phyloP scores from a whole-genome alignment of 2,329 filamentous ascomycete genomes.

The Aspergillus costaricaensis region DNA sequence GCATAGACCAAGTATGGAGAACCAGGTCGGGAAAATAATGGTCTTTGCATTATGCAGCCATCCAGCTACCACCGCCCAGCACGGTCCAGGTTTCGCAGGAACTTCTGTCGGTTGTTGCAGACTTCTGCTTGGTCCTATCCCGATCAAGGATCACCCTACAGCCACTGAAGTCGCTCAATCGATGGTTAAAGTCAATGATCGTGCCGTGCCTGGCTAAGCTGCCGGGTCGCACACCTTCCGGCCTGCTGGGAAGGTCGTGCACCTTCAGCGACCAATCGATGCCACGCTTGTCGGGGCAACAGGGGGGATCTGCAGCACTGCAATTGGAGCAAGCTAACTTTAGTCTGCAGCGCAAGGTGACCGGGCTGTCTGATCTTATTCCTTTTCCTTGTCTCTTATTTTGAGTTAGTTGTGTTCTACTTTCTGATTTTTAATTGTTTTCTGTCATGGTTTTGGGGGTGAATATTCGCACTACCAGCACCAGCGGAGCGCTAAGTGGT shows the following conservation, averaged over 20 bases:
- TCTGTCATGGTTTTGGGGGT: neutral
- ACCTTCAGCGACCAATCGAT: slow-evolving; percentile 1
- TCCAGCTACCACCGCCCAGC: neutral
- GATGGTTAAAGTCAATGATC: neutral
- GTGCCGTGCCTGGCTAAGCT: slow-evolving; percentile 5
- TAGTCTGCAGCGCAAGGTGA: neutral
- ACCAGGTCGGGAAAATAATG: neutral
- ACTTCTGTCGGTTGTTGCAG: no score
- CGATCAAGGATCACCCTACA: neutral
- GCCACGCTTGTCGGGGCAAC: slow-evolving; percentile 1
- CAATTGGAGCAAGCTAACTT: slow-evolving; percentile 5
- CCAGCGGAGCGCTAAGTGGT: neutral
- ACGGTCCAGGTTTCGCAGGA: neutral
- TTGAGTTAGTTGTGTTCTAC: neutral
- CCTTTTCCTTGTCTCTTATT: neutral
- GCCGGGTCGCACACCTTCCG: slow-evolving; percentile 9
- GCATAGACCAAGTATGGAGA: neutral
- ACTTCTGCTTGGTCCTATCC: neutral
- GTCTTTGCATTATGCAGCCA: neutral
- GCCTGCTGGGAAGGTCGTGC: slow-evolving; percentile 2
- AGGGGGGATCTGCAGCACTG: slow-evolving; percentile 7
- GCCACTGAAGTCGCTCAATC: neutral
- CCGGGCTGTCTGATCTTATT: neutral
- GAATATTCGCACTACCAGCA: neutral
- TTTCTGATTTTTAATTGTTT: neutral